Conservation (phyloP, 495 filamentous ascomycete genomes). For the Pyrenula aspistea region DNA sequence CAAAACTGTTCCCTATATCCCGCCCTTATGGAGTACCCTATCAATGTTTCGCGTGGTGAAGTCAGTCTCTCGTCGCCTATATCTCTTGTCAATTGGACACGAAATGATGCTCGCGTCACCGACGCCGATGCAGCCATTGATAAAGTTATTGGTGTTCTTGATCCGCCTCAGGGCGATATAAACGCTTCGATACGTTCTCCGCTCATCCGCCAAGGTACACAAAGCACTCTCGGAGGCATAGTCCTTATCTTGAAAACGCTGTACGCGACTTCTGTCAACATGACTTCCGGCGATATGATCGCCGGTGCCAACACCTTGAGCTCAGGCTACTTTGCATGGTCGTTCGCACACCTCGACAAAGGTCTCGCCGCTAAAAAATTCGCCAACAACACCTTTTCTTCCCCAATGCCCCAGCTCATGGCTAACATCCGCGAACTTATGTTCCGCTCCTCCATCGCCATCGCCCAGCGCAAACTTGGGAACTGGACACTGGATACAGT, state of each 20-base stretch:
- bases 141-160: background rate
- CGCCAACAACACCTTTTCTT: background rate
- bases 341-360: background rate
- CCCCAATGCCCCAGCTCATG: background rate
- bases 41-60: background rate
- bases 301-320: background rate
- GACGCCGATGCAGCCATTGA: background rate
- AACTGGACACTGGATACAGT: background rate
- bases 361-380: background rate
- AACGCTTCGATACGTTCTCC: background rate
- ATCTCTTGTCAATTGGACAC: background rate
- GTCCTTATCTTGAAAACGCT: background rate
- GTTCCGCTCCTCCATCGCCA: background rate
- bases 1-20: background rate
- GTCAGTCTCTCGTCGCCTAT: background rate
- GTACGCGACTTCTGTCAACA: background rate
- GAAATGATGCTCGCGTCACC: background rate
- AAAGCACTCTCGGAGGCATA: background rate
- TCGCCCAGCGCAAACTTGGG: background rate
- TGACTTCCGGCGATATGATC: background rate
- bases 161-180: background rate
- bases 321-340: background rate
- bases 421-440: background rate
- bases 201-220: background rate
- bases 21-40: background rate